Base-by-base conservation (phyloP, 768 basidiomycete species). In the Gymnopilus dilepis region DNA sequence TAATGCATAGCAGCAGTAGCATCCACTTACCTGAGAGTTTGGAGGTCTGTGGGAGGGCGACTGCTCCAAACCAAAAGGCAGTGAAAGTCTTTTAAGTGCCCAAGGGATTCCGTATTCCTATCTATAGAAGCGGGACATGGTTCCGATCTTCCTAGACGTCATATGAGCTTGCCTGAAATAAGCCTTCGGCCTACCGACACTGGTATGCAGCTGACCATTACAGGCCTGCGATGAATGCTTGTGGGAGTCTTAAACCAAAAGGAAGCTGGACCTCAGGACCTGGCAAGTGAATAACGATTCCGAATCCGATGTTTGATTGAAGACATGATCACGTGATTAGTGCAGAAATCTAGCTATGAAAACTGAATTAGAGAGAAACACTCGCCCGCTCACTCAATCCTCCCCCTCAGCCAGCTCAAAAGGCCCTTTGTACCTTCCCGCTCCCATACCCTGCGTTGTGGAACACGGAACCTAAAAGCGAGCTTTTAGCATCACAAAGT, bases 341-440 rank as follows among this genome's bases (percentile, higher is more conserved):
- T 26, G 24, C 24, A 30, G 13, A 13, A 19, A 47, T 12, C 12
- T 45, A 30, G 13, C 17, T 48, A 48, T 28, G 17, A 41, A 21
- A 41, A 41, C 17, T 41, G 47, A 50, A 47, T 24, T 15, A 2
- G 21, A 26, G 19, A 9, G 1, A 47, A 26, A 50, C 13, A 48
- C 34, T 48, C 45, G 45, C 45, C 26, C 26, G 26, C 26, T 78
- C 67, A 78, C 64, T 91, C 90, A 47, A 93, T 82, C 62, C 92
- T 81, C 17, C 89, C 90, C 55, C 89, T 81, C 68, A 94, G 72
- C 92, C 92, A 94, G 60, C 83, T 87, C 76, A 93, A 68, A 56
- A 94, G 68, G 2, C 92, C 92, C 66, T 90, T 92, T 19, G 91
- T 93, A 1, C 92, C 92, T 69, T 94, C 92, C 47, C 91, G 80